A percentile compares a stretch with the other conserved stretches of the same genome.
Evolutionary conservation across 2,329 filamentous ascomycete genomes (phyloP).

Genomic region (Mariannaea elegans): DNA sequence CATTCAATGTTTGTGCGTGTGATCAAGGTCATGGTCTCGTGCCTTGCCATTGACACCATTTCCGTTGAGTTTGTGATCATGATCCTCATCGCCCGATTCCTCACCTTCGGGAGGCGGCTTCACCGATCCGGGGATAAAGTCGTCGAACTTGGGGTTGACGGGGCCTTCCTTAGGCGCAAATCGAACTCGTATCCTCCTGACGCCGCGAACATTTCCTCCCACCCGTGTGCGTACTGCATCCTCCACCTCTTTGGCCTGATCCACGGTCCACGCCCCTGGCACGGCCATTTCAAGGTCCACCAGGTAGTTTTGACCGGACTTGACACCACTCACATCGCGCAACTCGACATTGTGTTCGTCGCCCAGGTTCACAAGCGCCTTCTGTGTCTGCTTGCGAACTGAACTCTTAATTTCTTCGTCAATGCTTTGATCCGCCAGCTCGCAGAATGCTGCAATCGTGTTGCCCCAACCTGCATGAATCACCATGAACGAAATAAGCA

Average conservation of each 20-base stretch:
- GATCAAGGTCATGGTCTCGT: slow-evolving; percentile 28
- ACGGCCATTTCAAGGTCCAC: slow-evolving; percentile 89
- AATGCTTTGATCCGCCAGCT: slow-evolving; percentile 90
- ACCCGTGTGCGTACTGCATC: slow-evolving; percentile 76
- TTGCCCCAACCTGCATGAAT: slow-evolving; percentile 90
- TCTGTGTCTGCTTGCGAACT: slow-evolving; percentile 71
- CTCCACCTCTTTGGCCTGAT: slow-evolving; percentile 75
- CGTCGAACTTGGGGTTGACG: slow-evolving; percentile 72
- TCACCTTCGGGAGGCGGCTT: slow-evolving; percentile 70
- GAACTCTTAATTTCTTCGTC: slow-evolving; percentile 83
- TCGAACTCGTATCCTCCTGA: slow-evolving; percentile 82
- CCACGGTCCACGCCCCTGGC: slow-evolving; percentile 78
- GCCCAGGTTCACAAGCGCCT: slow-evolving; percentile 63
- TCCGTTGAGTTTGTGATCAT: slow-evolving; percentile 48
- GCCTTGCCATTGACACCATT: slow-evolving; percentile 28
- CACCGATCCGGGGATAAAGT: slow-evolving; percentile 76
- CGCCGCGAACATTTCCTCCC: slow-evolving; percentile 81
- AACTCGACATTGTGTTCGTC: slow-evolving; percentile 72
- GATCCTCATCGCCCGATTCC: slow-evolving; percentile 48
- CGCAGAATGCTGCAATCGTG: slow-evolving; percentile 81
- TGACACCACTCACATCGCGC: slow-evolving; percentile 85
- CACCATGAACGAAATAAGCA: slow-evolving; percentile 93
- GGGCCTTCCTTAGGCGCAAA: slow-evolving; percentile 77
- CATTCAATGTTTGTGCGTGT: slow-evolving; percentile 44
- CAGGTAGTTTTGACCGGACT: slow-evolving; percentile 95